Evolutionary conservation across 495 filamentous ascomycete genomes (phyloP), one percentile per base, ranked within the genome.

Genomic region (Penicillium silybi): DNA sequence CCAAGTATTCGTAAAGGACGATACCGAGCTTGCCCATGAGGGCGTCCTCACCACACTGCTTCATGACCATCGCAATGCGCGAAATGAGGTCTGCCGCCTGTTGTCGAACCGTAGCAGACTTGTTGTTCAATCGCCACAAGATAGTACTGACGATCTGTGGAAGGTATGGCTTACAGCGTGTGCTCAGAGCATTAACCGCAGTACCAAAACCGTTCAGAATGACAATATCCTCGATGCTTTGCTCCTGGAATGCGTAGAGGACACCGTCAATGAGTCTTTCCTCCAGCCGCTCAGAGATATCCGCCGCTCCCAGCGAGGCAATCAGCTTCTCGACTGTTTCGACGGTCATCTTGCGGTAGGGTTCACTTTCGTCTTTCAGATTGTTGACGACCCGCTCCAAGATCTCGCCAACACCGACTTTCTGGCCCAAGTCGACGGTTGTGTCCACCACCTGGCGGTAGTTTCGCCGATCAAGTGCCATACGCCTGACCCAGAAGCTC

Each of bases 181-280:
- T 90, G 44, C 92, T 89, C 4, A 99, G 81, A 11, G 95, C 91
- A 69, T 97, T 97, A 23, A 99, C 90, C 25, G 96, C 92, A 4
- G 95, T 97, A 41, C 93, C 95, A 59, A 99, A 97, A n/a, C 95
- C 95, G 67, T 99, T 97, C 47, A 99, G 77, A 76, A 99, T 91
- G 44, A 97, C 82, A 39, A 95, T 82, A 62, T 99, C 95, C 64
- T 97, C 93, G 35, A 97, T 89, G 62, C 87, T 95, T 71, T 99
- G 95, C 68, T 99, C 95, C 65, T 97, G 95, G 83, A 99, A 99
- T 11, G 92, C 88, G 61, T 90, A 87, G 32, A 99, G 79, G n/a
- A 97, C 90, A 71, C 95, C 95, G 57, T 99, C 95, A 42, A 99
- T 88, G 13, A 99, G 77, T 35, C 89, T 79, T 66, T 97, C 92